These are phyloP conservation scores for Moniliophthora roreri DNA, from an alignment of 1,284 basidiomycete species.

Conservation along the genomic window DNA sequence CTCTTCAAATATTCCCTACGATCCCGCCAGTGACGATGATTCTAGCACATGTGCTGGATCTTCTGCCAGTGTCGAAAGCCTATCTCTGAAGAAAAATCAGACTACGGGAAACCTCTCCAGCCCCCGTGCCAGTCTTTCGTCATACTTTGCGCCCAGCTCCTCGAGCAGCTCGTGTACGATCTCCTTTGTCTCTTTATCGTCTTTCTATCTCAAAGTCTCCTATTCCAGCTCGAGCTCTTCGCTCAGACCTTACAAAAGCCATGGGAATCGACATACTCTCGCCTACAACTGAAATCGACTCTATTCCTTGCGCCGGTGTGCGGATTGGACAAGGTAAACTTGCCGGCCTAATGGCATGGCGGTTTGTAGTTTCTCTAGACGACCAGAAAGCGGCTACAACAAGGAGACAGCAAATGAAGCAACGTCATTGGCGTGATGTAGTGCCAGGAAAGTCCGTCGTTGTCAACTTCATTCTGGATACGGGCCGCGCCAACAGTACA, in stretches of 20 bases:
- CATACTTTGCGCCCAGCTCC: not conserved
- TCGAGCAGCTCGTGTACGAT: not conserved
- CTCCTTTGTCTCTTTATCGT: not conserved
- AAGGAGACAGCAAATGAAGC: slow-evolving; percentile 6
- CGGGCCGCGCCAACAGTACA: slow-evolving; percentile 28
- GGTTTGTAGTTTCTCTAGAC: slow-evolving; percentile 31
- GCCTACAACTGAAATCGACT: slow-evolving; percentile 32
- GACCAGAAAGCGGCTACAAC: not conserved
- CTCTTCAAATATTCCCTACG: not conserved
- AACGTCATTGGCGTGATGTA: not conserved
- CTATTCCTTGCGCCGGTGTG: slow-evolving; percentile 38
- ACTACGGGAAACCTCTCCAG: not conserved
- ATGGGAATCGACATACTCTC: slow-evolving; percentile 31
- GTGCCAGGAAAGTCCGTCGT: slow-evolving; percentile 19
- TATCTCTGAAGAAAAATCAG: slow-evolving; percentile 2
- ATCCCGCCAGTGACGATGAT: not conserved
- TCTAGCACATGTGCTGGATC: slow-evolving; percentile 1
- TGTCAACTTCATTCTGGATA: slow-evolving; percentile 38
- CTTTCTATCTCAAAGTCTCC: not conserved
- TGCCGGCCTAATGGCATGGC: slow-evolving; percentile 36
- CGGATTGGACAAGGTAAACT: slow-evolving; percentile 34
- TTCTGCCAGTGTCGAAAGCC: not conserved
- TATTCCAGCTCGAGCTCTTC: slow-evolving; percentile 5
- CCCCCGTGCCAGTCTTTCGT: not conserved
- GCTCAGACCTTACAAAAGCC: slow-evolving; percentile 22